phyloP scores from a whole-genome alignment of 352 stramenopile species.

The Pythium rhizo-oryzae region DNA sequence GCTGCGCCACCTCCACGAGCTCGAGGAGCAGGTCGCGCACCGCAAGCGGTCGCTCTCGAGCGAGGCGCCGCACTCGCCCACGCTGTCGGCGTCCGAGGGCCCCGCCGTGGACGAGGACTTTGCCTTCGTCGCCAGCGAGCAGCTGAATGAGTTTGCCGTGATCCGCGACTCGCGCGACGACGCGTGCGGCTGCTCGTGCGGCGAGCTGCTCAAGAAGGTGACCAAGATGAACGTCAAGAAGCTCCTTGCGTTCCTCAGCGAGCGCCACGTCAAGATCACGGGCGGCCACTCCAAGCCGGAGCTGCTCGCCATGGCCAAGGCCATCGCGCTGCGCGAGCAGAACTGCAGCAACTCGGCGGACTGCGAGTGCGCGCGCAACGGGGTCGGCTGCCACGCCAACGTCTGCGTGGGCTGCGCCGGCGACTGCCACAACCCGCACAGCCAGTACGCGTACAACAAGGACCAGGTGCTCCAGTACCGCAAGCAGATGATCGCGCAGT shows the following conservation, averaged over 20 bases:
- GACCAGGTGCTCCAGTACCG: conserved; percentile 70
- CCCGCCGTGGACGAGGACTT: conserved; percentile 44
- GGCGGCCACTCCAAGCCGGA: conserved; percentile 56
- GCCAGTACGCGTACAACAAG: conserved; percentile 79
- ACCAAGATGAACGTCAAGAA: conserved; percentile 87
- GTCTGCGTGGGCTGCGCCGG: conserved; percentile 72
- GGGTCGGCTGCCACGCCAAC: conserved; percentile 75
- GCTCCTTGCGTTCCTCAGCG: conserved; percentile 65
- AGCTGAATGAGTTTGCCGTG: conserved; percentile 80
- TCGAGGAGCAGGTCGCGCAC: conserved; percentile 21
- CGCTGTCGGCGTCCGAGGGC: background rate
- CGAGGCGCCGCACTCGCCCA: background rate
- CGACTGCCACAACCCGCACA: conserved; percentile 74
- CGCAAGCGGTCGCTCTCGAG: conserved; percentile 23
- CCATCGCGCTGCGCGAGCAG: conserved; percentile 61
- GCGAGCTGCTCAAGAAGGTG: conserved; percentile 83
- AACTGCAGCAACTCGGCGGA: conserved; percentile 68
- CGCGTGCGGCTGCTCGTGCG: conserved; percentile 78
- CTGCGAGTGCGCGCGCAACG: conserved; percentile 79
- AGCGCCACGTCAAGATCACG: conserved; percentile 49
- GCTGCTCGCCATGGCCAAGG: conserved; percentile 68
- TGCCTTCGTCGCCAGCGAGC: conserved; percentile 77
- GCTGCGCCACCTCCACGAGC: conserved; percentile 25
- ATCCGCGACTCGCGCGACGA: conserved; percentile 83
- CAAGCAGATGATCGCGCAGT: conserved; percentile 68